Evolutionary conservation across 768 basidiomycete genomes (phyloP).

Genomic region (Hygrophoropsis aurantiaca): DNA sequence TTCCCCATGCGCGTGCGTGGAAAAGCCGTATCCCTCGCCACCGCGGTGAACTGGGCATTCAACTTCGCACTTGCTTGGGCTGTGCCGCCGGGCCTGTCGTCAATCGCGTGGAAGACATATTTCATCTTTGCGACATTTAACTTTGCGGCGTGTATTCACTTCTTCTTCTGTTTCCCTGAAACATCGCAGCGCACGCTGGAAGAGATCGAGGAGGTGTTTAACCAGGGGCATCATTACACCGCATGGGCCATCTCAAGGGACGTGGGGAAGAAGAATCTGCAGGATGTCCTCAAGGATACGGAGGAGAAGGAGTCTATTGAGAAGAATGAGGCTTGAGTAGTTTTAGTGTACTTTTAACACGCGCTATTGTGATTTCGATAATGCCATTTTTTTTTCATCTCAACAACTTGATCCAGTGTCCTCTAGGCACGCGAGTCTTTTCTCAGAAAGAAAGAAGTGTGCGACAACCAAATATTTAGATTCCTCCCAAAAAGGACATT

Average conservation of each 20-base stretch:
- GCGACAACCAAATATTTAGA: no score
- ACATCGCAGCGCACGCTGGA: conserved; percentile 72
- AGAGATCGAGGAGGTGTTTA: conserved; percentile 78
- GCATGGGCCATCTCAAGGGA: conserved; percentile 68
- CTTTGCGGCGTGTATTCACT: conserved; percentile 67
- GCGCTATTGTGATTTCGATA: no score
- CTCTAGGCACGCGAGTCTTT: no score
- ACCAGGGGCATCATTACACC: conserved; percentile 63
- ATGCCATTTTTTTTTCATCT: no score
- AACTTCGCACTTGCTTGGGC: conserved; percentile 76
- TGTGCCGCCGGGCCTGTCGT: conserved; percentile 66
- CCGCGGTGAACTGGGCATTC: conserved; percentile 59
- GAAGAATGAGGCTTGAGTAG: conserved; percentile 1
- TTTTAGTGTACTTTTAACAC: conserved; percentile 6
- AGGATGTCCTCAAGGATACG: conserved; percentile 40
- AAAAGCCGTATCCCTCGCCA: conserved; percentile 50
- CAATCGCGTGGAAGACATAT: conserved; percentile 74
- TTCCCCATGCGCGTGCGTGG: conserved; percentile 68
- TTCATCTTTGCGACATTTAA: conserved; percentile 81
- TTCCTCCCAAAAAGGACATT: no score
- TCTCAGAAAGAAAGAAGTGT: no score
- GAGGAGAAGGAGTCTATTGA: conserved; percentile 10
- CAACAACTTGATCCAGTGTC: no score
- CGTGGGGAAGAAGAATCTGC: conserved; percentile 62
- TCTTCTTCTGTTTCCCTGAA: conserved; percentile 81